Evolutionary conservation across 1,284 basidiomycete species (phyloP).

Genomic region (Ustilago xerochloae): DNA sequence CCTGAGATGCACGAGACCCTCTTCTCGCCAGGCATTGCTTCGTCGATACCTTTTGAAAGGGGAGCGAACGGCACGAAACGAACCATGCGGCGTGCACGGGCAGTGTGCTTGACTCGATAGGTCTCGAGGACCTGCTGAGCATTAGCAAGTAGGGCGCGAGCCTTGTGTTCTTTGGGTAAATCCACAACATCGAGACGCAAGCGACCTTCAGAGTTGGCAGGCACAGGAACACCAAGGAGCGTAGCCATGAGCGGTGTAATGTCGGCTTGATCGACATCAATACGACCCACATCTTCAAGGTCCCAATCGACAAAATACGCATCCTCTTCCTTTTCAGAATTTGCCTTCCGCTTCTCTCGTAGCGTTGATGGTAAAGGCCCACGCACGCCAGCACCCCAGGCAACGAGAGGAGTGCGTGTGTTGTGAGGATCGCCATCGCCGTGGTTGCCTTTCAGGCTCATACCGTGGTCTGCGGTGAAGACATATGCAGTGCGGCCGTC

Average conservation of each 20-base stretch:
- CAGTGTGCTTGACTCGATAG: conserved; percentile 78
- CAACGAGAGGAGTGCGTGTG: conserved; percentile 84
- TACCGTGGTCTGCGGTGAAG: conserved; percentile 90
- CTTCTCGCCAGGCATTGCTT: conserved; percentile 68
- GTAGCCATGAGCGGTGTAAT: conserved; percentile 79
- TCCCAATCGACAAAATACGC: conserved; percentile 58
- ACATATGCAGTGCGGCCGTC: conserved; percentile 77
- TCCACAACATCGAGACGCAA: conserved; percentile 67
- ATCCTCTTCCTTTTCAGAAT: conserved; percentile 21
- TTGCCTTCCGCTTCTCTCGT: conserved; percentile 11
- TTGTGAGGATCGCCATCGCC: conserved; percentile 90
- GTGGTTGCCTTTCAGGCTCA: conserved; percentile 88
- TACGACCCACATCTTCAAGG: conserved; percentile 41
- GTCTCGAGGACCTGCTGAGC: conserved; percentile 82
- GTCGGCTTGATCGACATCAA: conserved; percentile 83
- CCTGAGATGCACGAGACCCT: conserved; percentile 66
- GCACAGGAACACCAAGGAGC: conserved; percentile 54
- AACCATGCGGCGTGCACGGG: conserved; percentile 43
- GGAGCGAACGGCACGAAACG: conserved; percentile 45
- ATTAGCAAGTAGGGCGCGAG: conserved; percentile 77
- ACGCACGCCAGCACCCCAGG: conserved; percentile 78
- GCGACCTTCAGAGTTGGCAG: conserved; percentile 69
- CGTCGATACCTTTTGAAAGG: conserved; percentile 8
- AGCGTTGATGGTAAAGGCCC: conserved; percentile 11
- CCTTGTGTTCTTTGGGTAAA: conserved; percentile 70